Percentiles rank a stretch among this genome's conserved stretches.
Conservation (phyloP, 2,329 filamentous ascomycete species). For the Madurella fahalii region DNA sequence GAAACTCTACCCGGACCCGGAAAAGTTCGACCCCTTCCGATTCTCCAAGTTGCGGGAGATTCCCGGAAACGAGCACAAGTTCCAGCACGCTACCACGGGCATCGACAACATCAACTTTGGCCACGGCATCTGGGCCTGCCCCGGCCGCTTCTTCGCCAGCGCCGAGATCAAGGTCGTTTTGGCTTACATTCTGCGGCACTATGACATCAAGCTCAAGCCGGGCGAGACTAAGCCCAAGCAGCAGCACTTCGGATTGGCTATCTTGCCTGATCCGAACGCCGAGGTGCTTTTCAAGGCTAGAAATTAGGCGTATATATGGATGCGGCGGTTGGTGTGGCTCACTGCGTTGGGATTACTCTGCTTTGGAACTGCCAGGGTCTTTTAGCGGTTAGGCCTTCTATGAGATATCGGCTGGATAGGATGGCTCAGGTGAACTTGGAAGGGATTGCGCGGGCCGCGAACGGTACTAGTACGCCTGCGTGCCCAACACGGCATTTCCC, state of each 20-base stretch:
- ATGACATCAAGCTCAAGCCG: background rate
- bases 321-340: no score
- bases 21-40: conserved; percentile 1
- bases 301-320: no score
- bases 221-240: background rate
- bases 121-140: background rate
- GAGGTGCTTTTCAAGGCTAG: background rate
- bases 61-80: background rate
- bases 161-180: conserved; percentile 1
- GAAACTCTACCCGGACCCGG: background rate
- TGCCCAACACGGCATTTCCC: no score
- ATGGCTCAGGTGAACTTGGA: no score
- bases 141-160: background rate
- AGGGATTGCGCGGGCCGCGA: no score
- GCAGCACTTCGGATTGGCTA: background rate
- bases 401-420: no score
- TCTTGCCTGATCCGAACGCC: background rate
- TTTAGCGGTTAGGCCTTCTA: no score
- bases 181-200: background rate
- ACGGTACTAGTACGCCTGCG: no score
- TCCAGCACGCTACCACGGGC: background rate
- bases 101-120: background rate
- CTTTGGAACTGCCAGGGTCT: no score
- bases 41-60: background rate
- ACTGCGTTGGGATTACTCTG: no score